Base-by-base conservation (phyloP, 257 asterid species). In the Solanum ahanhuiri region DNA sequence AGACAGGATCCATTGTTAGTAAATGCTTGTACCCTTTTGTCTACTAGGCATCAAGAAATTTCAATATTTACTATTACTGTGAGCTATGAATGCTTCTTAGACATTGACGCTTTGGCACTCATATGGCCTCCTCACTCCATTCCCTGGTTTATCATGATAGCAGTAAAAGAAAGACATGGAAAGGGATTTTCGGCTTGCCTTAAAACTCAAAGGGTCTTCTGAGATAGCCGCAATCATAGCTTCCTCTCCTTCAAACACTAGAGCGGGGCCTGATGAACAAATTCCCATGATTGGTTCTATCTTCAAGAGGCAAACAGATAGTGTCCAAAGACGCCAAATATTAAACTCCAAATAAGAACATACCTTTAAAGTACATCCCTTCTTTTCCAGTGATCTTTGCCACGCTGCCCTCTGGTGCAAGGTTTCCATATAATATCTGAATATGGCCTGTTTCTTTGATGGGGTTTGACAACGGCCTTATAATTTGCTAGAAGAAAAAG, bases 361-460 rank as follows among this genome's bases (percentile, higher is more conserved):
- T 86, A 96, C 99, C 99, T 9, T 95, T 90, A 92, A 96, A 96
- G 92, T 91, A 95, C 87, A 96, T 54, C 87, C 99, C 99, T 90
- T 96, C 99, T 91, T 96, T 96, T 85, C 99, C 99, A 1, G 99
- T 96, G 88, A 96, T 96, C 91, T 96, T 96, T 66, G 99, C 98
- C 77, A 96, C 98, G 60, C 98, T 95, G 83, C 99, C 99, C 85
- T 95, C 99, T 34, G 98, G 99, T 82, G 99, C 99, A 86, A 96
- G 90, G 86, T 96, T 95, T 75, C 99, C 99, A 71, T 96, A 95
- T 86, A 95, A 85, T 90, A 96, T 93, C 90, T 96, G 99, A 85
- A 96, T 92, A 91, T 96, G 99, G 57, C 94, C 99, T 2, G 99
- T 95, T 92, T 91, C 91, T 83, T 96, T 96, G 91, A 96, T 95